phyloP scores from a whole-genome alignment of 192 early-diverging fungal species.

The Backusella tuberculispora region DNA sequence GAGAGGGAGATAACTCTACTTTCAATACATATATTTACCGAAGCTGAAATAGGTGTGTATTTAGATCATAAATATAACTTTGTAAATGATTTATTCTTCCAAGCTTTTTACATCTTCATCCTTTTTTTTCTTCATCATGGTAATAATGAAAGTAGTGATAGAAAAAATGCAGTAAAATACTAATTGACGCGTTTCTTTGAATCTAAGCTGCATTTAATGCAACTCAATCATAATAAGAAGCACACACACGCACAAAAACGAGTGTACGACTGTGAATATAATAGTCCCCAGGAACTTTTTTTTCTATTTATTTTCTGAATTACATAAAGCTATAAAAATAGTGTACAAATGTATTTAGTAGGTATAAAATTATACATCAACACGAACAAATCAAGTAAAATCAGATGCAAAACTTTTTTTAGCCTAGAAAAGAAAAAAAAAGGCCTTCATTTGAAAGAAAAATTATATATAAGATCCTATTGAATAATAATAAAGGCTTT shows the following conservation, averaged over 20 bases:
- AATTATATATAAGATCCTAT: conserved; percentile 3
- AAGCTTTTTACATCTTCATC: not conserved
- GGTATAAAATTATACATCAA: no score
- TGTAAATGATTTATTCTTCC: not conserved
- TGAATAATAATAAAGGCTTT: not conserved
- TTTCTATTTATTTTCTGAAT: conserved; percentile 5
- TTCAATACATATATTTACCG: not conserved
- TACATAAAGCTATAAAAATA: conserved; percentile 11
- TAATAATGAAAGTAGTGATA: not conserved
- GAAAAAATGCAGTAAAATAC: not conserved
- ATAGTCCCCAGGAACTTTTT: not conserved
- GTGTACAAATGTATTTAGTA: not conserved
- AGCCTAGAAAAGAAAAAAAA: not conserved
- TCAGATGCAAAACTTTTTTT: not conserved
- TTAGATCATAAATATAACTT: not conserved
- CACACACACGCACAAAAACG: not conserved
- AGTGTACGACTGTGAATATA: not conserved
- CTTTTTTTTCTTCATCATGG: not conserved
- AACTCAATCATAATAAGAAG: not conserved
- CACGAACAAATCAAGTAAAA: not conserved
- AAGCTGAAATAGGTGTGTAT: not conserved
- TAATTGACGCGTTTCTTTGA: conserved; percentile 5
- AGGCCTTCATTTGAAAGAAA: no score
- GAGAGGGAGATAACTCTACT: not conserved
- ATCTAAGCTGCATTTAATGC: not conserved